Evolutionary conservation across 768 basidiomycete genomes (phyloP).

Genomic region (Kwoniella bestiolae): DNA sequence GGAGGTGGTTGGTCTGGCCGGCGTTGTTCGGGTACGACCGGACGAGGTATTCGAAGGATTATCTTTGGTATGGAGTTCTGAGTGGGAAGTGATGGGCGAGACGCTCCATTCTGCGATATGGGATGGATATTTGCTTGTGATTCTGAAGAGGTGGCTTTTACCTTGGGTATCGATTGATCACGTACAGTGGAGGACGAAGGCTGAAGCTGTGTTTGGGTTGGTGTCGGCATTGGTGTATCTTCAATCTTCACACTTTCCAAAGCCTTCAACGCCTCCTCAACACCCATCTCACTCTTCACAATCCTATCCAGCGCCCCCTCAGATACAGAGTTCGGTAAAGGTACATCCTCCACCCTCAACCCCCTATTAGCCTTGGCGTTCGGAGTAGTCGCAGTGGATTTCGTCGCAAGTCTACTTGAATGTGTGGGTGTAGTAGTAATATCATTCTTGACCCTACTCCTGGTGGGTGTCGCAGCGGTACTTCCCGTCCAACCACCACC

Average conservation of each 20-base stretch:
- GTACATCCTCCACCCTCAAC: constrained; percentile 6
- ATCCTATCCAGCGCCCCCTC: background rate
- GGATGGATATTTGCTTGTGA: too few relatives aligned
- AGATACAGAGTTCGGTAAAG: constrained; percentile 4
- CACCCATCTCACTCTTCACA: background rate
- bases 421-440: background rate
- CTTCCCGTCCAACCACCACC: constrained; percentile 8
- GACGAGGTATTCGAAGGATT: constrained; percentile 30
- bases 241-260: constrained; percentile 10
- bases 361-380: constrained; percentile 3
- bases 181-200: background rate
- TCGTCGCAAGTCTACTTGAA: background rate
- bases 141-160: too few relatives aligned
- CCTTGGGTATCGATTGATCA: background rate
- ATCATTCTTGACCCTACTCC: constrained; percentile 1
- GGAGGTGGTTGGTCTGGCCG: background rate
- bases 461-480: constrained; percentile 27
- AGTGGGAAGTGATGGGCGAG: background rate
- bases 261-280: constrained; percentile 4
- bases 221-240: constrained; percentile 20
- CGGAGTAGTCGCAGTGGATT: constrained; percentile 7
- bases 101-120: background rate
- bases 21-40: constrained; percentile 1
- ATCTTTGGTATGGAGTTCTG: constrained; percentile 20
- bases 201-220: constrained; percentile 5